phyloP scores from a whole-genome alignment of 2,329 filamentous ascomycete genomes.

The Penicillium sp. region DNA sequence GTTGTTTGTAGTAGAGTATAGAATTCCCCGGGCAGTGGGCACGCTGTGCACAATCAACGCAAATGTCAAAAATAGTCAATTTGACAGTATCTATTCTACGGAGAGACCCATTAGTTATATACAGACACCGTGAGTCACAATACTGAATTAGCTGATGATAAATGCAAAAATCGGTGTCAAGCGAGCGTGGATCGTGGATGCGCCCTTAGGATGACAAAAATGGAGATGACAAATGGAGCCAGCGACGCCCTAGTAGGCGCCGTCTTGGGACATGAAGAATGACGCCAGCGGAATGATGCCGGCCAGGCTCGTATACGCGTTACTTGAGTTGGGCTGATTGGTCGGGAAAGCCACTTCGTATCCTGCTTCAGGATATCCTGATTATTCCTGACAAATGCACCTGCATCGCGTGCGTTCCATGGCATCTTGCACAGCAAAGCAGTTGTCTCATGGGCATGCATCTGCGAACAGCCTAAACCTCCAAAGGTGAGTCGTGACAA shows the following conservation, averaged over 20 bases:
- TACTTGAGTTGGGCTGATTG: not conserved
- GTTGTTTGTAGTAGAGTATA: not conserved
- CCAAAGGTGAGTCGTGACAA: not conserved
- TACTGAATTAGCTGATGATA: not conserved
- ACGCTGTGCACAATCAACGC: not conserved
- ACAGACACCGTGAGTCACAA: not conserved
- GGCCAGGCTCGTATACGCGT: not conserved
- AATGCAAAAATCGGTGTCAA: not conserved
- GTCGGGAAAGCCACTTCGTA: not conserved
- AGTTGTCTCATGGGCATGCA: not conserved
- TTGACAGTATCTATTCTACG: not conserved
- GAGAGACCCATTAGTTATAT: not conserved
- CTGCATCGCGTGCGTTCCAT: not conserved
- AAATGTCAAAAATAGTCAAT: not conserved
- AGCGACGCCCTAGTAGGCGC: not conserved
- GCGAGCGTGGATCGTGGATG: not conserved
- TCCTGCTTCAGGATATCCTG: not conserved
- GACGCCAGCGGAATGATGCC: conserved; percentile 1
- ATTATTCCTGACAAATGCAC: not conserved
- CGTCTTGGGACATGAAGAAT: not conserved
- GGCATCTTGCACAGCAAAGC: not conserved
- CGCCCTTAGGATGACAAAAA: conserved; percentile 10
- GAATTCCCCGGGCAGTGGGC: not conserved
- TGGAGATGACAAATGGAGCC: conserved; percentile 11
- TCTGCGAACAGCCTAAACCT: not conserved